phyloP scores from a whole-genome alignment of 1,284 basidiomycete species.

The Xerocomus minutiporus region DNA sequence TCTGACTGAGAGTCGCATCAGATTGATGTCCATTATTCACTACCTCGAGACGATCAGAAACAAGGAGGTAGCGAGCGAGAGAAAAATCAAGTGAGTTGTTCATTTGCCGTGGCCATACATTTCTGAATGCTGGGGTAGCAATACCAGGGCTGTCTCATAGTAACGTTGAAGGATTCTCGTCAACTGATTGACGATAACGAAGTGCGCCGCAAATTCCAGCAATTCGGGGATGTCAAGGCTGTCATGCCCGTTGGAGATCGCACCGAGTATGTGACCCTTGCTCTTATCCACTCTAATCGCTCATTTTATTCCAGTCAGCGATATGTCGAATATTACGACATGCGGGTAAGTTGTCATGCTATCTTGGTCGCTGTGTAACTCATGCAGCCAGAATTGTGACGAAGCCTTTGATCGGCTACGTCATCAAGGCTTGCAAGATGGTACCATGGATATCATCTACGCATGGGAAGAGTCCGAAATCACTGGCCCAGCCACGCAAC shows the following conservation, averaged over 20 bases:
- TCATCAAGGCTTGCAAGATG: slow-evolving; percentile 76
- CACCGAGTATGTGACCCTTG: slow-evolving; percentile 53
- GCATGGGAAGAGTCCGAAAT: slow-evolving; percentile 72
- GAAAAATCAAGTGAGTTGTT: slow-evolving; percentile 72
- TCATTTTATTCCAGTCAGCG: slow-evolving; percentile 46
- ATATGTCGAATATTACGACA: slow-evolving; percentile 87
- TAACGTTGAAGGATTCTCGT: slow-evolving; percentile 70
- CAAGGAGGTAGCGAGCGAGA: slow-evolving; percentile 69
- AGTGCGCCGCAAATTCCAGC: slow-evolving; percentile 76
- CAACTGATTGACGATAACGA: slow-evolving; percentile 78
- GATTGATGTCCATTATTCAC: slow-evolving; percentile 97
- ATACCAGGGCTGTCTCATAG: slow-evolving; percentile 78
- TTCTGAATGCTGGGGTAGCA: slow-evolving; percentile 38
- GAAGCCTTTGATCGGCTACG: slow-evolving; percentile 79
- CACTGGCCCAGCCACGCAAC: slow-evolving; percentile 37
- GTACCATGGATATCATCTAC: slow-evolving; percentile 81
- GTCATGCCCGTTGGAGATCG: slow-evolving; percentile 65
- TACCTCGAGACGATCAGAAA: slow-evolving; percentile 84
- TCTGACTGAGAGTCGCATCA: slow-evolving; percentile 32
- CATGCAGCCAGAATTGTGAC: slow-evolving; percentile 54
- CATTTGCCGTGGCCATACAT: background rate
- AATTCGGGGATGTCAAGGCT: slow-evolving; percentile 86
- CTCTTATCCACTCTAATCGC: slow-evolving; percentile 29
- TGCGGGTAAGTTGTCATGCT: slow-evolving; percentile 49
- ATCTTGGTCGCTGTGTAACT: slow-evolving; percentile 5